These are phyloP conservation scores for Colletotrichum sp. DNA, from an alignment of 2,329 filamentous ascomycete genomes.

Conservation along the genomic window DNA sequence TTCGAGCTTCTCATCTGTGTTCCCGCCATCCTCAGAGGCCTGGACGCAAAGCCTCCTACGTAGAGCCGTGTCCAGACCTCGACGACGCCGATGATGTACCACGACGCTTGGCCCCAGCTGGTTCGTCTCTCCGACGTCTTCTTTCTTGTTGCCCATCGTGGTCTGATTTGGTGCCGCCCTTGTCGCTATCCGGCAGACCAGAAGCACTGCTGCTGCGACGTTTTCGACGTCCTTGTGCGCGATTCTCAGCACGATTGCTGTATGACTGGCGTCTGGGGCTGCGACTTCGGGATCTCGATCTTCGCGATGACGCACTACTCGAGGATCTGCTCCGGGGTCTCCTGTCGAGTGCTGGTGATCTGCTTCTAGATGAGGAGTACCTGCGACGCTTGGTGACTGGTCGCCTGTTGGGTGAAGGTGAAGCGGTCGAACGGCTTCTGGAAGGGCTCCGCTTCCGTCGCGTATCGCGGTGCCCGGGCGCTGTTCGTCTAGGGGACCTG, in stretches of 20 bases:
- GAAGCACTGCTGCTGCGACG: not conserved
- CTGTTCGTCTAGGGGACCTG: slow-evolving; percentile 37
- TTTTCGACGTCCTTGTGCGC: not conserved
- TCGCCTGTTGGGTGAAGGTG: slow-evolving; percentile 39
- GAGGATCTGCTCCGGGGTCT: slow-evolving; percentile 35
- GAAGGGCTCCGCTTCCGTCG: slow-evolving; percentile 26
- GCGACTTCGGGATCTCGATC: slow-evolving; percentile 43
- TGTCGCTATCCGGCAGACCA: not conserved
- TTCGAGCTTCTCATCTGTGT: slow-evolving; percentile 37
- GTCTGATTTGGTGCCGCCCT: not conserved
- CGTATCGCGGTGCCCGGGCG: slow-evolving; percentile 24
- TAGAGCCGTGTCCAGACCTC: slow-evolving; percentile 33
- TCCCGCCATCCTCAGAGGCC: not conserved
- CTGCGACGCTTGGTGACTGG: slow-evolving; percentile 56
- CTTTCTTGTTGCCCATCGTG: not conserved
- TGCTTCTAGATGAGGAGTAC: slow-evolving; percentile 53
- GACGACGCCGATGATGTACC: slow-evolving; percentile 59
- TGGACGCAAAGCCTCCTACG: not conserved
- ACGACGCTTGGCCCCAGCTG: slow-evolving; percentile 40
- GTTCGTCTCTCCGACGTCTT: not conserved
- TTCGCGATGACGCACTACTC: slow-evolving; percentile 43
- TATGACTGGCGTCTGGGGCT: slow-evolving; percentile 33
- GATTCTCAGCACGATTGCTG: slow-evolving; percentile 14
- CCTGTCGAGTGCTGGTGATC: slow-evolving; percentile 44
- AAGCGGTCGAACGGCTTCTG: slow-evolving; percentile 33